Evolutionary conservation across 495 filamentous ascomycete genomes (phyloP), one percentile per base, ranked within the genome.

Genomic region (Chaetomium cochliodes): DNA sequence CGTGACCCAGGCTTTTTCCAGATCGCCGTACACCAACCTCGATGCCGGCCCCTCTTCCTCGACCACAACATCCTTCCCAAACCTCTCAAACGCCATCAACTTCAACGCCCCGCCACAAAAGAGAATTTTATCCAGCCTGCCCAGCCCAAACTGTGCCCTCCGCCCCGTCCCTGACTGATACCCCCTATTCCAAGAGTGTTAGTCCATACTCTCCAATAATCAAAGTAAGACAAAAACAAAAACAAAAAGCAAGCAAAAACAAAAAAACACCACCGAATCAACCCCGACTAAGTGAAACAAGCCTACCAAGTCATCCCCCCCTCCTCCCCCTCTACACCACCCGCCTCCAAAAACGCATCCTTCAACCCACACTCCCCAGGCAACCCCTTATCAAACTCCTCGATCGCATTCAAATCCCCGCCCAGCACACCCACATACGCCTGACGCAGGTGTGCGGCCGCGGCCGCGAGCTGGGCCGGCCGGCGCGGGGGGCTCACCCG

Each of bases 271-370:
- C 3, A 37, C 5, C 33, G 33, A 37, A 37, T 8, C 33, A 37
- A 37, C 33, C 33, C 33, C 6, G 3, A 2, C 6, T 30, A 30
- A 30, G 6, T 6, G 6, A 30, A 30, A 30, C 33, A 37, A 85
- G 81, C 67, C 83, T 84, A 84, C 83, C 85, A 87, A 7, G 84
- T 86, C 65, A 75, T 80, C 8, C 83, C 82, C 33, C 75, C 79
- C 25, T 84, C 81, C 16, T 68, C 73, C 9, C 77, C 80, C 52
- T 85, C 84, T 20, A 64, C 25, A 3, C 81, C 81, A 12, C 82
- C 83, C 3, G 73, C 71, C 59, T 81, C 79, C 0, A 86, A 76
- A 67, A 81, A 86, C 11, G 82, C 81, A 68, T 87, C 84, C 53
- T 71, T 70, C 0, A 86, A 75, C 1, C 69, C 72, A 65, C 84